Conservation (phyloP, 257 asterid species). For the Henckelia pumila region DNA sequence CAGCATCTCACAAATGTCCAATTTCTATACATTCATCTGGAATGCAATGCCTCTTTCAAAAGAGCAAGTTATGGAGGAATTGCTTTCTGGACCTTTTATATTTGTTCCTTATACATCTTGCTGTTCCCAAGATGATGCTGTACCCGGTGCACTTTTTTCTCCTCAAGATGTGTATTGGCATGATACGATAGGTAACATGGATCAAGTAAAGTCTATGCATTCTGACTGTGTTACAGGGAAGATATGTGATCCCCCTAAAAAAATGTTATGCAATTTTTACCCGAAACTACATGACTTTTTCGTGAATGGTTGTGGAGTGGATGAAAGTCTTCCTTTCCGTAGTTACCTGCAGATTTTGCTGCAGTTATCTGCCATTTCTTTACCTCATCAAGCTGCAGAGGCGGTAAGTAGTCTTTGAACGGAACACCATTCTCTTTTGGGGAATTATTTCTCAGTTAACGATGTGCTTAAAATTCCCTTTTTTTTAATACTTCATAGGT, state of each 20-base stretch:
- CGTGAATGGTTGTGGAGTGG: conserved; percentile 86
- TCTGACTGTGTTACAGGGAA: conserved; percentile 31
- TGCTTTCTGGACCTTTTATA: conserved; percentile 66
- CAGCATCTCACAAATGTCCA: conserved; percentile 87
- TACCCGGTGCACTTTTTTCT: conserved; percentile 65
- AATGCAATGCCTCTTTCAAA: conserved; percentile 58
- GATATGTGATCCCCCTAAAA: conserved; percentile 33
- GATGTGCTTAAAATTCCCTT: conserved; percentile 8
- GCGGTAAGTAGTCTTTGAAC: conserved; percentile 47
- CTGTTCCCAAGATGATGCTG: conserved; percentile 51
- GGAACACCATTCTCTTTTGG: conserved; percentile 11
- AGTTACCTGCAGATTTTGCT: conserved; percentile 77
- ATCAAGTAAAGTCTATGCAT: conserved; percentile 36
- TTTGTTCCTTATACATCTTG: conserved; percentile 62
- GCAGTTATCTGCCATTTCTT: conserved; percentile 51
- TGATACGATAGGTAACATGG: conserved; percentile 54
- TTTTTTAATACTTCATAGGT: conserved; percentile 44
- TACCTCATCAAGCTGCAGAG: conserved; percentile 81
- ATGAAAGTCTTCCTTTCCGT: conserved; percentile 55
- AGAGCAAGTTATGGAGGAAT: conserved; percentile 52
- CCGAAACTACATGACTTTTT: conserved; percentile 81
- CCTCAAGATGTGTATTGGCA: conserved; percentile 81
- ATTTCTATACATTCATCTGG: conserved; percentile 73
- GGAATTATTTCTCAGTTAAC: conserved; percentile 14
- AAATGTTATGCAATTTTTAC: conserved; percentile 53